These are phyloP conservation scores for Fusarium mangiferae DNA, from an alignment of 2,329 filamentous ascomycete species.

Conservation along the genomic window DNA sequence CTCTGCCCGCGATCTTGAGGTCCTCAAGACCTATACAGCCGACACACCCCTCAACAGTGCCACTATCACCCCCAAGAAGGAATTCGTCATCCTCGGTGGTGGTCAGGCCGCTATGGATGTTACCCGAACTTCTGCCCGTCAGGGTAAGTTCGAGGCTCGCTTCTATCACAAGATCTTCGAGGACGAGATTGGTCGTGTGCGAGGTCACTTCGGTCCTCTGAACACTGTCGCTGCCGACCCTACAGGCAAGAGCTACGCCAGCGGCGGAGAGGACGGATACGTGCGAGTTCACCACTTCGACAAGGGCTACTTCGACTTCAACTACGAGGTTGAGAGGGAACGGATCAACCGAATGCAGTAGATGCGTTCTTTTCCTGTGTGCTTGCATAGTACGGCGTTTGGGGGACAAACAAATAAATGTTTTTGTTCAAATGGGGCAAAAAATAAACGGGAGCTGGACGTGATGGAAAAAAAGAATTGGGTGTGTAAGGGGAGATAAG, in stretches of 20 bases:
- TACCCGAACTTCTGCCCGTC: slow-evolving; percentile 89
- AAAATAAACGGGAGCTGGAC: slow-evolving; percentile 40
- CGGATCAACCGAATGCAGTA: slow-evolving; percentile 59
- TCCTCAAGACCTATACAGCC: slow-evolving; percentile 90
- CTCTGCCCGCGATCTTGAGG: slow-evolving; percentile 84
- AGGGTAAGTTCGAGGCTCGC: slow-evolving; percentile 98
- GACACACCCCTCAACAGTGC: slow-evolving; percentile 98
- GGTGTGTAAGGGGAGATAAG: slow-evolving; percentile 34
- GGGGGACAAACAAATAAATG: slow-evolving; percentile 46
- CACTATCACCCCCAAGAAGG: slow-evolving; percentile 92
- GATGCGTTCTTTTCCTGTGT: slow-evolving; percentile 50
- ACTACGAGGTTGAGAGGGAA: slow-evolving; percentile 98
- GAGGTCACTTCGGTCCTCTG: slow-evolving; percentile 95
- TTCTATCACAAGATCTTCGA: slow-evolving; percentile 99
- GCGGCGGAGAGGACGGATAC: slow-evolving; percentile 97
- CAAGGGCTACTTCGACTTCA: slow-evolving; percentile 98
- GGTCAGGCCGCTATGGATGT: slow-evolving; percentile 99
- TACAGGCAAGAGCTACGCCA: slow-evolving; percentile 90
- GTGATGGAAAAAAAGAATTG: slow-evolving; percentile 18
- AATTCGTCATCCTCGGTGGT: slow-evolving; percentile 97
- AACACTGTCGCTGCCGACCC: slow-evolving; percentile 97
- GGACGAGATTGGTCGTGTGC: slow-evolving; percentile 96
- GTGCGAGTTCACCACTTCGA: slow-evolving; percentile 99
- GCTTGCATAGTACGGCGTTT: slow-evolving; percentile 58
- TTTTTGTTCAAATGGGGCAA: slow-evolving; percentile 46